These are phyloP conservation scores for Suhomyces faveliae DNA, from an alignment of 805 yeast species.

Conservation along the genomic window DNA sequence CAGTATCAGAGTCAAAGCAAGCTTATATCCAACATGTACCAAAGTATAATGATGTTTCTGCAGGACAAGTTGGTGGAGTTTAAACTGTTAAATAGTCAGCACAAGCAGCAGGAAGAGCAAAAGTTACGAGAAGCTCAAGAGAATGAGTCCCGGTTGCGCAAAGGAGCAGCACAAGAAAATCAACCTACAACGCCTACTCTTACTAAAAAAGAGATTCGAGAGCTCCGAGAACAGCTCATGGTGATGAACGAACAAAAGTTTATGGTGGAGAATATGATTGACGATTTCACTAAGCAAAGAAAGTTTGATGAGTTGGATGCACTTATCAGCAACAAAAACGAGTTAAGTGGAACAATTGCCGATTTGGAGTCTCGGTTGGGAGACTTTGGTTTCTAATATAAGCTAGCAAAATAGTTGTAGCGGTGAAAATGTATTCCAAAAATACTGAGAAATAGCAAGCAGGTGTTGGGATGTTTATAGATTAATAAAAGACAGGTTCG, in stretches of 20 bases:
- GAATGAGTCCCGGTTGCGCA: not conserved
- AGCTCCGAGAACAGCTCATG: conserved; percentile 70
- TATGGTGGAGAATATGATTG: conserved; percentile 63
- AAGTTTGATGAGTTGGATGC: conserved; percentile 74
- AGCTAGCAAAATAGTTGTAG: too few species aligned
- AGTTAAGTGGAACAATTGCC: conserved; percentile 50
- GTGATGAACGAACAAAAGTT: conserved; percentile 83
- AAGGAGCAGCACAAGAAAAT: not conserved
- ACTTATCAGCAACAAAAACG: conserved; percentile 56
- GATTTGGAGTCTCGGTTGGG: conserved; percentile 55
- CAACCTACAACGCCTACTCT: conserved; percentile 35
- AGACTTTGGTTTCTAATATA: conserved; percentile 37
- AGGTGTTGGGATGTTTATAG: too few species aligned
- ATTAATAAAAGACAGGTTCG: too few species aligned
- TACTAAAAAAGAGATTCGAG: conserved; percentile 54
- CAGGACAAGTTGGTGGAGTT: conserved; percentile 66
- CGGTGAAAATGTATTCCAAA: too few species aligned
- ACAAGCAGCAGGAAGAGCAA: conserved; percentile 31
- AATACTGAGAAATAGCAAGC: too few species aligned
- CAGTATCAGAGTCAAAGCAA: conserved; percentile 13
- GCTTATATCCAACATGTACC: conserved; percentile 52
- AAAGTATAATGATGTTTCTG: conserved; percentile 55
- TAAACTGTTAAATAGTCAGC: conserved; percentile 54
- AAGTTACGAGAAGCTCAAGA: conserved; percentile 13
- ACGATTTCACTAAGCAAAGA: conserved; percentile 60